Percentiles rank a stretch among this genome's conserved stretches.
Evolutionary conservation across 345 rosid species (phyloP).

Genomic region (Pseudoturritis turrita): DNA sequence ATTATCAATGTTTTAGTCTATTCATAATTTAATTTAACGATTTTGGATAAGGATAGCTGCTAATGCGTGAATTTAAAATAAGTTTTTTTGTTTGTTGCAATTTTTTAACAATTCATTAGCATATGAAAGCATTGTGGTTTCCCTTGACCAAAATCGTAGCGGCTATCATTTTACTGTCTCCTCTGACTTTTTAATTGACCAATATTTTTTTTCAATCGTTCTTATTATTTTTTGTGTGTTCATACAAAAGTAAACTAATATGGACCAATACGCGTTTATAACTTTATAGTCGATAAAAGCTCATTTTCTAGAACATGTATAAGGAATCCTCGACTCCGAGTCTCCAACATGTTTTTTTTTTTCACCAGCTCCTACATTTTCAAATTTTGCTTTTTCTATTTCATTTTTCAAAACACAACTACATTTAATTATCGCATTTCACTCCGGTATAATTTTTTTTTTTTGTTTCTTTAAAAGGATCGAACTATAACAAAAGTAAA

Average conservation of each 20-base stretch:
- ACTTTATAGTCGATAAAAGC: not conserved
- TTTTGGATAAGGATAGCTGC: not conserved
- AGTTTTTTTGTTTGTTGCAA: not conserved
- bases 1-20: not conserved
- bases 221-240: slow-evolving; percentile 17
- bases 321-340: not conserved
- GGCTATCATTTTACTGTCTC: not conserved
- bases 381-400: not conserved
- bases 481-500: too few species aligned
- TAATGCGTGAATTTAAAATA: not conserved
- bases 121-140: slow-evolving; percentile 1
- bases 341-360: too few species aligned
- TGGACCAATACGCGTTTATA: slow-evolving; percentile 7
- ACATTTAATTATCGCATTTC: too few species aligned
- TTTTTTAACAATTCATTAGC: not conserved
- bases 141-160: not conserved
- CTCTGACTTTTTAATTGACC: slow-evolving; percentile 9
- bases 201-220: not conserved
- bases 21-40: not conserved
- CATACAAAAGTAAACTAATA: slow-evolving; percentile 10
- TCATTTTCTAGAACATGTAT: slow-evolving; percentile 15
- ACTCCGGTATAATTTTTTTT: too few species aligned
- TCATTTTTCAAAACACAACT: too few species aligned
- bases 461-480: too few species aligned
- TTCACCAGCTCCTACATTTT: slow-evolving; percentile 20